Percentiles rank a stretch among this genome's conserved stretches.
Evolutionary conservation across 257 asterid genomes (phyloP).

Genomic region (Solanum paucissectum): DNA sequence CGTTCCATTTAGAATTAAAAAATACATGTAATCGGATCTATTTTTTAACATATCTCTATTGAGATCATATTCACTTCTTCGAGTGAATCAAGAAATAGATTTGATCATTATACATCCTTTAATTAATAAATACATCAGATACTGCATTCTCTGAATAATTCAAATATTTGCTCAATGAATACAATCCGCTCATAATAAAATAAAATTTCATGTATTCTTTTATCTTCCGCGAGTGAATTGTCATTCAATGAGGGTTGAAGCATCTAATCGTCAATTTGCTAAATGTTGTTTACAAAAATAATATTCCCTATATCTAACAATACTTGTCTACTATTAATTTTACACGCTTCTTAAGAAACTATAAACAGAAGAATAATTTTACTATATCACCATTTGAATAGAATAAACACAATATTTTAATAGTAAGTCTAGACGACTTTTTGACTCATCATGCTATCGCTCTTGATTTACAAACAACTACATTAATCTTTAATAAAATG

Average conservation of each 20-base stretch:
- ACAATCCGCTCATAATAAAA: not conserved
- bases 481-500: not conserved
- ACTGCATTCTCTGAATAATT: too few relatives aligned
- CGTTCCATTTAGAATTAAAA: not conserved
- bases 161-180: not conserved
- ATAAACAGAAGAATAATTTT: too few relatives aligned
- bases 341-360: too few relatives aligned
- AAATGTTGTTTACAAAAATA: not conserved
- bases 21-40: too few relatives aligned
- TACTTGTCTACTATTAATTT: too few relatives aligned
- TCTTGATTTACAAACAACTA: not conserved
- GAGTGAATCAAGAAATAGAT: not conserved
- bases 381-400: too few relatives aligned
- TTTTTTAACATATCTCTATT: not conserved
- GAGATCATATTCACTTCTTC: too few relatives aligned
- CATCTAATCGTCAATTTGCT: not conserved
- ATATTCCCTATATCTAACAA: rapidly evolving
- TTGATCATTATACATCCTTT: not conserved
- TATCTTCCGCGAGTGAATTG: too few relatives aligned
- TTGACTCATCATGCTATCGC: not conserved
- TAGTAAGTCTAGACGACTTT: not conserved
- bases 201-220: not conserved
- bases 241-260: not conserved
- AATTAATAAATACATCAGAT: too few relatives aligned
- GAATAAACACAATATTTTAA: too few relatives aligned